phyloP scores from a whole-genome alignment of 1,284 basidiomycete species.

The Cutaneotrichosporon daszewskae region DNA sequence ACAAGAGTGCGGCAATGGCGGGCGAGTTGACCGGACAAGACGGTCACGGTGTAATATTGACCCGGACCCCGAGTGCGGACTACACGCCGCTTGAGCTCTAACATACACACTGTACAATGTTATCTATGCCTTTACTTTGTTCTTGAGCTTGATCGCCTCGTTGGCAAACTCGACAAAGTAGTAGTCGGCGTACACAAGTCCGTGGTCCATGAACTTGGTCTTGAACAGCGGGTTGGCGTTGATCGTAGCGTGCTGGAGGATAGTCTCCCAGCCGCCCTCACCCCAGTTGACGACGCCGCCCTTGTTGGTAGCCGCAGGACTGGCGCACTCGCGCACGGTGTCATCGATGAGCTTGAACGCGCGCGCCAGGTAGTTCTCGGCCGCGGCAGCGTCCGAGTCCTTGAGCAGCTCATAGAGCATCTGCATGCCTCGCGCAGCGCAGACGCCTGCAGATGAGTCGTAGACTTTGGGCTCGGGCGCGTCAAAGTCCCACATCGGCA shows the following conservation, averaged over 20 bases:
- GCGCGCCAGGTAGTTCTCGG: slow-evolving; percentile 28
- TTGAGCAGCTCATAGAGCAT: slow-evolving; percentile 27
- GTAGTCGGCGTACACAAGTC: slow-evolving; percentile 30
- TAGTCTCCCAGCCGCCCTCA: slow-evolving; percentile 38
- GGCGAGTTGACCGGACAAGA: too few relatives aligned
- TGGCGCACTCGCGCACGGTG: slow-evolving; percentile 22
- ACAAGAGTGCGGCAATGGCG: too few relatives aligned
- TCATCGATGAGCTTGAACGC: slow-evolving; percentile 25
- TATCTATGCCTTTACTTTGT: background rate
- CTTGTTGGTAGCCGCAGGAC: slow-evolving; percentile 15
- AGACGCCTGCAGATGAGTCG: slow-evolving; percentile 33
- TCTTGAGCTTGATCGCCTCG: slow-evolving; percentile 31
- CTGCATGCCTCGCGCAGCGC: slow-evolving; percentile 32
- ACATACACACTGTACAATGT: background rate
- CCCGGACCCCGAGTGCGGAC: too few relatives aligned
- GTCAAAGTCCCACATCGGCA: slow-evolving; percentile 39
- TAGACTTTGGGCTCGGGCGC: slow-evolving; percentile 34
- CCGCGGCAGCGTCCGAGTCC: slow-evolving; percentile 16
- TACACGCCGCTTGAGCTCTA: too few relatives aligned
- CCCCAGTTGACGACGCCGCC: slow-evolving; percentile 31
- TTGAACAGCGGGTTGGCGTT: slow-evolving; percentile 26
- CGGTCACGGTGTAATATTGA: too few relatives aligned
- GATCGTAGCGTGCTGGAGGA: slow-evolving; percentile 38
- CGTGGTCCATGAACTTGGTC: slow-evolving; percentile 27
- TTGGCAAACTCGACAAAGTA: slow-evolving; percentile 38